Conservation (phyloP, 257 asterid genomes). For the Plantago major region DNA sequence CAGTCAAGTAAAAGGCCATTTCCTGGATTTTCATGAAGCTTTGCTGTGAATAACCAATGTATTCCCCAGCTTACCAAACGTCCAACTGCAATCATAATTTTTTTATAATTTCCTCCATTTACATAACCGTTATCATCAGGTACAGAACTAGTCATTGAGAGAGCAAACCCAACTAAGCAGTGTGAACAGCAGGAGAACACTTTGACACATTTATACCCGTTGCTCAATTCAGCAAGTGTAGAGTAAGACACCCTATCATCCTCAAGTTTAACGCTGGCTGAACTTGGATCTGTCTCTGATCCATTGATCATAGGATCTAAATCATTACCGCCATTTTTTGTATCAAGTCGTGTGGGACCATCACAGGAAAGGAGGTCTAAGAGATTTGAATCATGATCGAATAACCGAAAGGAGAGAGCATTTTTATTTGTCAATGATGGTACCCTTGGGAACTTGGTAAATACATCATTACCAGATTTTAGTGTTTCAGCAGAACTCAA, state of each 20-base stretch:
- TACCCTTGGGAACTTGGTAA: slow-evolving; percentile 59
- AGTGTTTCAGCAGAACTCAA: slow-evolving; percentile 47
- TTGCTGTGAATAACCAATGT: slow-evolving; percentile 71
- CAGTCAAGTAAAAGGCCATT: slow-evolving; percentile 49
- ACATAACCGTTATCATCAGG: slow-evolving; percentile 23
- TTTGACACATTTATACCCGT: slow-evolving; percentile 52
- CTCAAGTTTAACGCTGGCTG: slow-evolving; percentile 17
- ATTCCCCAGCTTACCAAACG: slow-evolving; percentile 68
- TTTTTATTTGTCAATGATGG: slow-evolving; percentile 42
- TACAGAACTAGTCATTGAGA: slow-evolving; percentile 28
- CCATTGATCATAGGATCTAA: slow-evolving; percentile 22
- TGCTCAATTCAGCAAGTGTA: slow-evolving; percentile 25
- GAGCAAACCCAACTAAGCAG: slow-evolving; percentile 70
- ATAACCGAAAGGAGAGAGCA: slow-evolving; percentile 64
- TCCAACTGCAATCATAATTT: slow-evolving; percentile 52
- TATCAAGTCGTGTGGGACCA: slow-evolving; percentile 30
- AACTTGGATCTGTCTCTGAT: slow-evolving; percentile 24
- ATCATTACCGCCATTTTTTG: slow-evolving; percentile 24
- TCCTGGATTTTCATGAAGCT: slow-evolving; percentile 46
- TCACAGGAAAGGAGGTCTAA: slow-evolving; percentile 49
- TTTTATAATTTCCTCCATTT: slow-evolving; percentile 34
- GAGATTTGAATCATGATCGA: slow-evolving; percentile 47
- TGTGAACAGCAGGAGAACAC: slow-evolving; percentile 72
- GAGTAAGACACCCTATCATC: slow-evolving; percentile 30
- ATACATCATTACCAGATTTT: slow-evolving; percentile 45